Evolutionary conservation across 1,284 basidiomycete genomes (phyloP), one percentile per base, ranked within the genome.

Genomic region (Cutaneotrichosporon spelunceum): DNA sequence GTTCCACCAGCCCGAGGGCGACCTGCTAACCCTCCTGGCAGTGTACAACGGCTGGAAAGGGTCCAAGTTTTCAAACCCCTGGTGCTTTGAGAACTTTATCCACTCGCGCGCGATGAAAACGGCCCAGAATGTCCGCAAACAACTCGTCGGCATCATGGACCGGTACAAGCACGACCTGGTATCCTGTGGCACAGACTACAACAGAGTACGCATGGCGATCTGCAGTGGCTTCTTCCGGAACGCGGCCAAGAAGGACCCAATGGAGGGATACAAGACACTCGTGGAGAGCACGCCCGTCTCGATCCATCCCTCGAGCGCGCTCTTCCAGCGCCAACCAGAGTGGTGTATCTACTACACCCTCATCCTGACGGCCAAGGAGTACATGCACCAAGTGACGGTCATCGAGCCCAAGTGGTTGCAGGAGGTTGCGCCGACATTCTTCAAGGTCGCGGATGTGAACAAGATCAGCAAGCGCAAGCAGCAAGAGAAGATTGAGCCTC

Each of bases 41-140:
- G 96, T 99, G 2, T 99, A 98, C 81, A 99, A 99, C 68, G 95
- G 91, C 9, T 99, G 96, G 96, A 96, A 95, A 73, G 87, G 84
- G 9, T 91, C 88, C 68, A 96, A 91, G 75, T 99, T 95, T 76
- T 91, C 89, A 55, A 93, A 93, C 78, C 93, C 94, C 1, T 96
- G 93, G 94, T 94, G 91, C 76, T 93, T 91, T 71, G 91, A 93
- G 79, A 99, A 99, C 79, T 99, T 93, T 74, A 93, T 99, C 53
- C 96, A 99, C 78, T 93, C 92, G 11, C 85, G 96, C 74, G 94
- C 92, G 68, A 91, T 99, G 90, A 85, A 91, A 63, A 85, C 94
- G n/a, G 96, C 94, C 4, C 93, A 97, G 78, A 95, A 99, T 82
- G 93, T 99, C 11, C 83, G 95, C 59, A 99, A 98, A 75, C 95